Evolutionary conservation across 1,284 basidiomycete genomes (phyloP).

Genomic region (Ganoderma leucocontextum): DNA sequence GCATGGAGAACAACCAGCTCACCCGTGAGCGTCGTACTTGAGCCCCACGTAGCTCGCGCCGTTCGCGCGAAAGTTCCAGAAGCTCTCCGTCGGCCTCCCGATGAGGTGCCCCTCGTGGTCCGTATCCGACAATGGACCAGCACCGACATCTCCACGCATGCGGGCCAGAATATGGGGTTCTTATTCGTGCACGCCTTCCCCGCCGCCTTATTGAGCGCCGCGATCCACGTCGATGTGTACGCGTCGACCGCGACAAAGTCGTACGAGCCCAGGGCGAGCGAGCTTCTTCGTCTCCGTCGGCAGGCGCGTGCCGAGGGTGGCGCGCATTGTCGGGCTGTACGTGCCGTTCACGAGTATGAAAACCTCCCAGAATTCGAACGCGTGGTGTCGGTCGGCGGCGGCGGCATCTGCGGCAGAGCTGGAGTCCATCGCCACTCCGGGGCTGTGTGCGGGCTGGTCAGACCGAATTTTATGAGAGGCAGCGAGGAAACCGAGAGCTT

Average conservation of each 20-base stretch:
- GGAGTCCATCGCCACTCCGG: constrained; percentile 2
- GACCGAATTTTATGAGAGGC: no score
- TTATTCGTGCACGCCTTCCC: not conserved
- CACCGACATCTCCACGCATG: constrained; percentile 1
- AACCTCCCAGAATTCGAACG: constrained; percentile 9
- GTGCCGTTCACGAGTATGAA: constrained; percentile 6
- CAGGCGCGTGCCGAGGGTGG: not conserved
- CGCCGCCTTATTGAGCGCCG: not conserved
- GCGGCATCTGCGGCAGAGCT: not conserved
- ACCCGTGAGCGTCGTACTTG: constrained; percentile 3
- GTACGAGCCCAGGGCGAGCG: constrained; percentile 7
- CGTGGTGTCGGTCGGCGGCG: constrained; percentile 1
- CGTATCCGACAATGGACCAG: no score
- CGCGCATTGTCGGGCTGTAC: constrained; percentile 8
- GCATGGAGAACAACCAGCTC: no score
- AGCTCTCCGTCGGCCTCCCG: constrained; percentile 7
- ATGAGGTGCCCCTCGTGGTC: constrained; percentile 2
- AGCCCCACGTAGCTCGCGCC: not conserved
- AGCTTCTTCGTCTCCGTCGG: constrained; percentile 3
- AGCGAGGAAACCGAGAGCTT: not conserved
- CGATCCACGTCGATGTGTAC: constrained; percentile 6
- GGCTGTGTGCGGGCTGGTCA: not conserved
- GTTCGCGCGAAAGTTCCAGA: constrained; percentile 8
- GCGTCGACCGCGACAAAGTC: constrained; percentile 5
- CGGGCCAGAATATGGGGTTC: not conserved